Percentiles rank a stretch among this genome's conserved stretches.
Evolutionary conservation across 176 grass and related monocot genomes (phyloP).

Genomic region (Puya raimondii): DNA sequence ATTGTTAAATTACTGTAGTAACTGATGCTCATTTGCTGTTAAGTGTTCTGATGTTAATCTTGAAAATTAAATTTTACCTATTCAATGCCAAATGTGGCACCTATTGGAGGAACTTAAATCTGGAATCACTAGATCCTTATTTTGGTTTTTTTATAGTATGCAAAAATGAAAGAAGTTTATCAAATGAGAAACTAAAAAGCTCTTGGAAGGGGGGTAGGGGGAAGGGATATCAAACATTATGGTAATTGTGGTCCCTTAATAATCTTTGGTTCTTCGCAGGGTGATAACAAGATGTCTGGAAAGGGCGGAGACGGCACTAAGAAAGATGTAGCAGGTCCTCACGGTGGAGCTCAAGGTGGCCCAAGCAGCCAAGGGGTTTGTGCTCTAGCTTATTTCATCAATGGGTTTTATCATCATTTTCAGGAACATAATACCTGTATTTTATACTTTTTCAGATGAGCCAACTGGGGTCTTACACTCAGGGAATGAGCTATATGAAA

Average conservation of each 20-base stretch:
- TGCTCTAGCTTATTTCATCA: conserved; percentile 15
- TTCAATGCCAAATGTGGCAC: too few relatives aligned
- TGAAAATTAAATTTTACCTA: too few relatives aligned
- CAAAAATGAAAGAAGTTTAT: too few relatives aligned
- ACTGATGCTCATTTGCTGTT: too few relatives aligned
- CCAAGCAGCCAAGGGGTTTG: conserved; percentile 58
- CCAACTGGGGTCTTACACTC: conserved; percentile 58
- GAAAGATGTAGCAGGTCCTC: conserved; percentile 48
- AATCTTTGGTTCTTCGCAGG: conserved; percentile 31
- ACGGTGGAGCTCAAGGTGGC: conserved; percentile 40
- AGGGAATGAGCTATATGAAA: conserved; percentile 97
- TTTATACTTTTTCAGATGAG: conserved; percentile 47
- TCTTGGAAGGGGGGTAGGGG: too few relatives aligned
- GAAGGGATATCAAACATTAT: conserved; percentile 6
- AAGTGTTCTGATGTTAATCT: too few relatives aligned
- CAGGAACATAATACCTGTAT: conserved; percentile 16
- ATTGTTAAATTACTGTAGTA: too few relatives aligned
- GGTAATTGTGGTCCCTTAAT: background rate
- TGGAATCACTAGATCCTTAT: too few relatives aligned
- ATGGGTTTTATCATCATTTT: conserved; percentile 2
- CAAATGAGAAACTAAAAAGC: background rate
- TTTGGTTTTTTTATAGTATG: too few relatives aligned
- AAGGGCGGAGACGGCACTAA: conserved; percentile 66
- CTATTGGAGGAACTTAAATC: too few relatives aligned
- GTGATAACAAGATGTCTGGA: conserved; percentile 82